Percentiles rank a stretch among this genome's conserved stretches.
phyloP scores from a whole-genome alignment of 257 asterid genomes.

The Solanum sitiens region DNA sequence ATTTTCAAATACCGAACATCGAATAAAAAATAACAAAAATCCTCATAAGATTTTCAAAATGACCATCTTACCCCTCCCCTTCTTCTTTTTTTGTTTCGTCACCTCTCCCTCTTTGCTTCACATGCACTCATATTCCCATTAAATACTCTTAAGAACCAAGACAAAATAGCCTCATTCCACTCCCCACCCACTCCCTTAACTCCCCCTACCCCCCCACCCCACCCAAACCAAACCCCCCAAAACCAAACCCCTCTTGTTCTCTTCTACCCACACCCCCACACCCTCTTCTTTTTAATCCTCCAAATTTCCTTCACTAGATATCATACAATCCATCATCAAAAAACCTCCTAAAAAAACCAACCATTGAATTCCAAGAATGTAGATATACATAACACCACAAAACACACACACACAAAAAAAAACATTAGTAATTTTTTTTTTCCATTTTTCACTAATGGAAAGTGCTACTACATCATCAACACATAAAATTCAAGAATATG shows the following conservation, averaged over 20 bases:
- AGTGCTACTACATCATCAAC: background rate
- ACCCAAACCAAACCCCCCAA: background rate
- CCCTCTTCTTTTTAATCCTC: background rate
- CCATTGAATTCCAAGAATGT: constrained; percentile 24
- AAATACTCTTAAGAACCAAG: constrained; percentile 12
- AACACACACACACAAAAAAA: background rate
- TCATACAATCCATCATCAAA: background rate
- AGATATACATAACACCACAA: background rate
- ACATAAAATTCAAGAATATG: constrained; percentile 9
- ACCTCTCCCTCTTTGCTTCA: constrained; percentile 19
- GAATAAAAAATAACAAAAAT: background rate
- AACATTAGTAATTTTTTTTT: background rate
- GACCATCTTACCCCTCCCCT: background rate
- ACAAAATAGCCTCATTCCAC: constrained; percentile 9
- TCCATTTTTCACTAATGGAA: constrained; percentile 22
- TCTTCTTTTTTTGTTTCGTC: background rate
- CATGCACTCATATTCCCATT: constrained; percentile 39
- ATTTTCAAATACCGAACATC: background rate
- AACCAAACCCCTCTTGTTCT: background rate
- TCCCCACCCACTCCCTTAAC: background rate
- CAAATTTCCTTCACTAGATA: background rate
- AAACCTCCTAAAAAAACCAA: constrained; percentile 18
- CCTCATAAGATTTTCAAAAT: background rate
- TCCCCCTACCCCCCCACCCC: background rate
- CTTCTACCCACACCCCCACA: background rate